Base-by-base conservation (phyloP, 257 asterid species). In the Solanum tarapatanum region DNA sequence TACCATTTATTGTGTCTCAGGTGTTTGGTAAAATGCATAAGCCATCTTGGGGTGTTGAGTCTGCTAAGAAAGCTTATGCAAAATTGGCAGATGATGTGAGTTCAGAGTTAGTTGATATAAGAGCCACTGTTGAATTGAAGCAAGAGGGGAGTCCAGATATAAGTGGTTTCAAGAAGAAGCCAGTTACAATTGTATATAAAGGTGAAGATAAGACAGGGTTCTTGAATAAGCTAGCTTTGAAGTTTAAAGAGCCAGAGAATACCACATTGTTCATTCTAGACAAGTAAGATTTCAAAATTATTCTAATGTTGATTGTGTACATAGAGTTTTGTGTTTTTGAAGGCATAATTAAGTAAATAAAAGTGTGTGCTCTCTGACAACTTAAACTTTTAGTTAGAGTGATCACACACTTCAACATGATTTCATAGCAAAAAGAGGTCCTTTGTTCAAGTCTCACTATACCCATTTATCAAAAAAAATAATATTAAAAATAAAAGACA, bases 191-290 rank as follows among this genome's bases (percentile, higher is more conserved):
- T 86, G 92, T 89, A 36, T 97, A 97, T 82, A 91, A 90, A 83
- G 95, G 99, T 10, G 98, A 93, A 60, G 98, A 97, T 48, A 97
- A 97, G 90, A 82, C 89, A 9, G 99, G 98, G 76, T 96, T 97
- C 93, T 93, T 97, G 94, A 93, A 90, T 48, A 97, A 91, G 94
- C 86, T 96, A 91, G 85, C 97, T 84, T 89, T 90, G 93, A 97
- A 88, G 91, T 93, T 96, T 82, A 97, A 96, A 90, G 93, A 97
- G 48, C 98, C 99, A 12, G 97, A 94, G 55, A 95, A 88, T 88
- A 94, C 99, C 86, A 96, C 99, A 82, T 91, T 97, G 91, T 92
- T 96, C 91, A 88, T 96, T 84, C 88, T 97, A 87, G 99, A 97
- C 98, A 97, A 97, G 99, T 97, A 95, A 92, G 97, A 86, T 88